Conservation (phyloP, 2,329 filamentous ascomycete species). For the Zasmidium citrigriseum region DNA sequence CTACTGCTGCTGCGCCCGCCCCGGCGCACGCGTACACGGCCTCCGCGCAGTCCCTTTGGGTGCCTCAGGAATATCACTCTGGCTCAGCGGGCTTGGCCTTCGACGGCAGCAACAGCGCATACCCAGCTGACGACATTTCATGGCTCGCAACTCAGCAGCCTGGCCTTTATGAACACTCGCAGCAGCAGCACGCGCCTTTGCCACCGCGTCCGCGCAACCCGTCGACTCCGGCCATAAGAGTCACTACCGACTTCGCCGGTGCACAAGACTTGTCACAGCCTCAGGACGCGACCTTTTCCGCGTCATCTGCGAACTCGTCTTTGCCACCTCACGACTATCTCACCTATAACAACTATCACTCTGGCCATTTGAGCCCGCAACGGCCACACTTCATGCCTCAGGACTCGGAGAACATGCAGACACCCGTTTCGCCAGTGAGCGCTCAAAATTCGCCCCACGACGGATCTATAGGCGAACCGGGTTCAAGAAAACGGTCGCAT, state of each 20-base stretch:
- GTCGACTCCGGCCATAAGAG: slow-evolving; percentile 25
- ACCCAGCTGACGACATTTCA: slow-evolving; percentile 9
- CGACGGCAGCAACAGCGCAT: slow-evolving; percentile 10
- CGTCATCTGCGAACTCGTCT: slow-evolving; percentile 17
- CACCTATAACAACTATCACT: slow-evolving; percentile 13
- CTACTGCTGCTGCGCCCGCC: slow-evolving; percentile 6
- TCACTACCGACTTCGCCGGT: slow-evolving; percentile 21
- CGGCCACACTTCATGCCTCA: slow-evolving; percentile 19
- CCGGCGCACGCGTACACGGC: not conserved
- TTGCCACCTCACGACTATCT: slow-evolving; percentile 19
- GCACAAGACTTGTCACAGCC: slow-evolving; percentile 22
- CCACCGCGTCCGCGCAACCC: slow-evolving; percentile 18
- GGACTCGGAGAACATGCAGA: slow-evolving; percentile 23
- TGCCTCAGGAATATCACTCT: slow-evolving; percentile 19
- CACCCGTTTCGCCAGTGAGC: slow-evolving; percentile 29
- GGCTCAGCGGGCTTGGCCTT: slow-evolving; percentile 1
- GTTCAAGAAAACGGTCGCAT: slow-evolving; percentile 33
- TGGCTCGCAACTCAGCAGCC: slow-evolving; percentile 5
- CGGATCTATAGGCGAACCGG: slow-evolving; percentile 21
- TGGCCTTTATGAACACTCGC: slow-evolving; percentile 4
- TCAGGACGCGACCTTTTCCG: slow-evolving; percentile 25
- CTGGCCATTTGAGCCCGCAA: slow-evolving; percentile 8
- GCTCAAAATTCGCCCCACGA: slow-evolving; percentile 26
- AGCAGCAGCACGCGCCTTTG: slow-evolving; percentile 12
- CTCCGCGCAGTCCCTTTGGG: slow-evolving; percentile 2